phyloP scores from a whole-genome alignment of 2,329 filamentous ascomycete genomes.

The Capronia epimyces region DNA sequence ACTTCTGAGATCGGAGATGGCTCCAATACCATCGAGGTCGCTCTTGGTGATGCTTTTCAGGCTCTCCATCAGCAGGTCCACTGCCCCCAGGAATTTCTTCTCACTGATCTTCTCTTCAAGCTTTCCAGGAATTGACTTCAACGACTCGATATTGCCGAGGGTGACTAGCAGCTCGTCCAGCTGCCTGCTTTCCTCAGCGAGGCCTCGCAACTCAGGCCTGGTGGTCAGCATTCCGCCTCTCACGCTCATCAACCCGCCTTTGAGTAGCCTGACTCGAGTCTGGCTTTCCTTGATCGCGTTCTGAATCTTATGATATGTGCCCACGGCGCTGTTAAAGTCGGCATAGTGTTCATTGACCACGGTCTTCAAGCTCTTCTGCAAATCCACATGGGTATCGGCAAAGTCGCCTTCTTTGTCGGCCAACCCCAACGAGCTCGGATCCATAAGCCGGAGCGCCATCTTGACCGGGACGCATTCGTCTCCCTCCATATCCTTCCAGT shows the following conservation, averaged over 20 bases:
- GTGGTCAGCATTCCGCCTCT: conserved; percentile 77
- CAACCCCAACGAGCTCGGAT: conserved; percentile 85
- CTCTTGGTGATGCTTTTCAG: conserved; percentile 76
- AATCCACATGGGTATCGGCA: conserved; percentile 71
- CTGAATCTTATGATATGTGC: conserved; percentile 98
- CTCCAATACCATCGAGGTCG: conserved; percentile 86
- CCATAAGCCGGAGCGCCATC: conserved; percentile 88
- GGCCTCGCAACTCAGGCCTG: conserved; percentile 83
- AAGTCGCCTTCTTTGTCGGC: conserved; percentile 85
- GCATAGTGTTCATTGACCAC: conserved; percentile 99
- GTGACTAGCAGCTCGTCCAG: conserved; percentile 87
- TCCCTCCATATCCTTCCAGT: conserved; percentile 89
- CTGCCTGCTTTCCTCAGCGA: conserved; percentile 78
- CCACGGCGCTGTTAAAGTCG: conserved; percentile 97
- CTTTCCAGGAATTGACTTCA: conserved; percentile 84
- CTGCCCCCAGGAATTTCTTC: conserved; percentile 87
- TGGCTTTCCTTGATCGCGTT: conserved; percentile 85
- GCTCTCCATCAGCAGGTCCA: conserved; percentile 85
- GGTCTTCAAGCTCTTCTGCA: conserved; percentile 87
- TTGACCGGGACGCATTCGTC: conserved; percentile 89
- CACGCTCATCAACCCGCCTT: conserved; percentile 73
- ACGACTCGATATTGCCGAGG: conserved; percentile 76
- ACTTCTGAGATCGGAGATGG: conserved; percentile 73
- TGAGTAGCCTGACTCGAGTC: conserved; percentile 72
- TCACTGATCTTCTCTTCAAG: conserved; percentile 92